Evolutionary conservation across 139 green algal species (phyloP).

Genomic region (Marvania coccoides): DNA sequence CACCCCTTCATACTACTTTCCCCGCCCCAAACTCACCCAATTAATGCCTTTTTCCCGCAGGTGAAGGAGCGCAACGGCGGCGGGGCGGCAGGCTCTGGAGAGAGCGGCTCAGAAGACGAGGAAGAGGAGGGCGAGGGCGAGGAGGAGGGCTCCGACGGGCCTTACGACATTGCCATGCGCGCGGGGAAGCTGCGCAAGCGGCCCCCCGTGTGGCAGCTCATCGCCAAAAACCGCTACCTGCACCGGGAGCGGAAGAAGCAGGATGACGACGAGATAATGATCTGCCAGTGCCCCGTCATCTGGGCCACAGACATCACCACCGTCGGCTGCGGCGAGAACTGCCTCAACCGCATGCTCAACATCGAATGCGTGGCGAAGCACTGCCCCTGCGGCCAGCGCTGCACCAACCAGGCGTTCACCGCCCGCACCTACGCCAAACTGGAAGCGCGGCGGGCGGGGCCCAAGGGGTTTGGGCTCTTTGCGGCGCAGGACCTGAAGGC

Average conservation of each 20-base stretch:
- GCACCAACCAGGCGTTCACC: conserved; percentile 92
- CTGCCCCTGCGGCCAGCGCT: conserved; percentile 82
- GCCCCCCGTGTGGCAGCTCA: conserved; percentile 74
- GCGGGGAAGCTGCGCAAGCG: conserved; percentile 1
- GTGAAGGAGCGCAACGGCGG: too few relatives aligned
- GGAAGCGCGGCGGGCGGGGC: conserved; percentile 63
- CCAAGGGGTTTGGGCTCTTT: conserved; percentile 89
- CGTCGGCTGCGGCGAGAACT: conserved; percentile 77
- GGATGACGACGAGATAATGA: conserved; percentile 91
- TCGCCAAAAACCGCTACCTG: conserved; percentile 71
- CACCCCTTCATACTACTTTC: background rate
- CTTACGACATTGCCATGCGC: background rate
- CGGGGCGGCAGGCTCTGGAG: too few relatives aligned
- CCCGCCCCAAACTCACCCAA: too few relatives aligned
- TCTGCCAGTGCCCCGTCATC: conserved; percentile 77
- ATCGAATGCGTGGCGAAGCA: conserved; percentile 85
- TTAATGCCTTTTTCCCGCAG: too few relatives aligned
- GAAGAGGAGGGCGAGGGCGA: background rate
- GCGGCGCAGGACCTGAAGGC: conserved; percentile 55
- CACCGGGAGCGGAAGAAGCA: conserved; percentile 65
- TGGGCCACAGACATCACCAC: conserved; percentile 9
- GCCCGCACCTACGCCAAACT: conserved; percentile 71
- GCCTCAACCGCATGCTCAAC: conserved; percentile 91
- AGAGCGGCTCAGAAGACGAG: too few relatives aligned
- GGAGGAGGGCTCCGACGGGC: background rate